Conservation (phyloP, 331 rosid species). For the Cydonia oblonga region DNA sequence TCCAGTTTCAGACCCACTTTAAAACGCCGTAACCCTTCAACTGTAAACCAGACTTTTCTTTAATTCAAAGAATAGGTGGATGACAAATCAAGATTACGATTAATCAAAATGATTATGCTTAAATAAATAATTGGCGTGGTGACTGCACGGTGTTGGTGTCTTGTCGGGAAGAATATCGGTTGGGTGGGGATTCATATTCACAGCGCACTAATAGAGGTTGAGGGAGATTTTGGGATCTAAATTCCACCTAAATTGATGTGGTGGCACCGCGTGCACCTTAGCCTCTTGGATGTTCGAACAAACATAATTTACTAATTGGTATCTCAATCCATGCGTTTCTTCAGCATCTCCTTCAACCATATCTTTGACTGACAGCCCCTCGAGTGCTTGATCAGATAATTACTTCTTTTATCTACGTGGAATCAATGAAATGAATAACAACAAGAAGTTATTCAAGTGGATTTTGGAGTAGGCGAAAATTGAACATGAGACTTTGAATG, state of each 20-base stretch:
- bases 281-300: not conserved
- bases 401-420: not conserved
- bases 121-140: not conserved
- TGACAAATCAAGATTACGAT: not conserved
- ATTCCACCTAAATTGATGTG: conserved; percentile 4
- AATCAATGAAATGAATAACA: not conserved
- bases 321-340: not conserved
- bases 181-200: conserved; percentile 4
- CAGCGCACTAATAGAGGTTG: conserved; percentile 3
- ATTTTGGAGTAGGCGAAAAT: too few species aligned
- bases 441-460: not conserved
- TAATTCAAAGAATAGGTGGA: not conserved
- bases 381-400: not conserved
- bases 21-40: not conserved
- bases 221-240: conserved; percentile 9
- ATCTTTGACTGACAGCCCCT: not conserved
- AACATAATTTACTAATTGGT: not conserved
- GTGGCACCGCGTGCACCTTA: conserved; percentile 2
- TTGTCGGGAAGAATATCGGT: conserved; percentile 8
- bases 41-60: not conserved
- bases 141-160: not conserved
- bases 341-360: conserved; percentile 7
- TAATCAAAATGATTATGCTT: not conserved
- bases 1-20: not conserved
- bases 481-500: too few species aligned